These are phyloP conservation scores for Fusarium avenaceum DNA, from an alignment of 2,329 filamentous ascomycete species.

Conservation along the genomic window DNA sequence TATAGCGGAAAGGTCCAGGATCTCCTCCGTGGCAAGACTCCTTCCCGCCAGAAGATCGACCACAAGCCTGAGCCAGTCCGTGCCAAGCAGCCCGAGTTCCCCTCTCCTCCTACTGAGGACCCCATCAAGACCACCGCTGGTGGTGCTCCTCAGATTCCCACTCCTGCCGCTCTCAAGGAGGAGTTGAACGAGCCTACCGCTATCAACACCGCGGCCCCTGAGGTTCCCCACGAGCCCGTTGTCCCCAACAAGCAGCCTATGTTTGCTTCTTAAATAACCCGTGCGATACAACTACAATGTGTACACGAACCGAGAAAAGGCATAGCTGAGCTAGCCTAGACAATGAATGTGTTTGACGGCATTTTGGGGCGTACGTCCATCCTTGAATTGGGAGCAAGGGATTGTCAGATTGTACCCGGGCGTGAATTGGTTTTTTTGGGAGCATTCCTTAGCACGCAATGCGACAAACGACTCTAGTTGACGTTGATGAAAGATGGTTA, in stretches of 20 bases:
- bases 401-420: constrained; percentile 48
- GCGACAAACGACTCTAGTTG: constrained; percentile 47
- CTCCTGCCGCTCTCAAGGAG: constrained; percentile 46
- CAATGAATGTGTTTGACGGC: constrained; percentile 48
- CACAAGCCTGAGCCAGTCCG: constrained; percentile 31
- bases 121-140: constrained; percentile 45
- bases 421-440: constrained; percentile 46
- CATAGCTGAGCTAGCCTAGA: constrained; percentile 47
- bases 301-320: constrained; percentile 48
- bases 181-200: constrained; percentile 44
- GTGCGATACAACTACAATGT: constrained; percentile 46
- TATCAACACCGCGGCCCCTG: constrained; percentile 47
- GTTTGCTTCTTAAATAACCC: constrained; percentile 49
- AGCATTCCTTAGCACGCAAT: constrained; percentile 48
- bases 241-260: constrained; percentile 47
- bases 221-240: constrained; percentile 44
- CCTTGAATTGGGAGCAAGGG: constrained; percentile 44
- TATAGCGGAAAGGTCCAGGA: constrained; percentile 77
- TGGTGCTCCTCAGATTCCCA: constrained; percentile 37
- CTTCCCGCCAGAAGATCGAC: constrained; percentile 58
- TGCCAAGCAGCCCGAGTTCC: constrained; percentile 54
- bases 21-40: constrained; percentile 66
- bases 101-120: constrained; percentile 56
- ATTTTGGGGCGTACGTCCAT: constrained; percentile 50
- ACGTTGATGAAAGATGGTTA: constrained; percentile 44